Percentiles rank a stretch among this genome's conserved stretches.
phyloP scores from a whole-genome alignment of 257 asterid genomes.

The Paraleonurus japonicus region DNA sequence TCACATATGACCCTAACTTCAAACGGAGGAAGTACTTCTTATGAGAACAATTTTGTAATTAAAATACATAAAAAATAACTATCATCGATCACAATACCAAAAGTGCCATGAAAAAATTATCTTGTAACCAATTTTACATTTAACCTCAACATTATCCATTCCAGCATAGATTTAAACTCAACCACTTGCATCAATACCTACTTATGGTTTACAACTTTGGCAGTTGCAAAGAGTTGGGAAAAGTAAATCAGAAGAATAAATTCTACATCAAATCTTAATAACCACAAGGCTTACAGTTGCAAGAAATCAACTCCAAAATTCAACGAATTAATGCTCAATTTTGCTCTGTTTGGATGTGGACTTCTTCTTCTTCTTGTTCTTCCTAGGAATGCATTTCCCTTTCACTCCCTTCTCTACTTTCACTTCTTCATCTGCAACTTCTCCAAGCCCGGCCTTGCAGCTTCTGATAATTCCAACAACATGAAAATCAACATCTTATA shows the following conservation, averaged over 20 bases:
- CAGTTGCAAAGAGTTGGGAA: not conserved
- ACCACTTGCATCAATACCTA: not conserved
- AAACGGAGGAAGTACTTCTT: no score
- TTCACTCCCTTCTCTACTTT: slow-evolving; percentile 42
- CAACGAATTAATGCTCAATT: slow-evolving; percentile 7
- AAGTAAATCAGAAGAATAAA: not conserved
- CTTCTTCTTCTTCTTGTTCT: slow-evolving; percentile 42
- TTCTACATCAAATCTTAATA: not conserved
- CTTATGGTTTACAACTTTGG: not conserved
- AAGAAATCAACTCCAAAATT: not conserved
- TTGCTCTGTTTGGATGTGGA: slow-evolving; percentile 47
- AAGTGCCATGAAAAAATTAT: no score
- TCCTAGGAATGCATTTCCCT: slow-evolving; percentile 83
- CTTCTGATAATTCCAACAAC: slow-evolving; percentile 35
- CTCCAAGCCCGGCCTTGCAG: slow-evolving; percentile 41
- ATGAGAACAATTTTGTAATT: no score
- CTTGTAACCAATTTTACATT: no score
- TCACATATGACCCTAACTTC: no score
- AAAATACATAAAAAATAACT: no score
- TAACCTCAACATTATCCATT: not conserved
- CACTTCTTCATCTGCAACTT: slow-evolving; percentile 34
- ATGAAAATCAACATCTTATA: not conserved
- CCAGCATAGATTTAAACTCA: not conserved
- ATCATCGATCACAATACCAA: no score
- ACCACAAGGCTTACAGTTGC: not conserved